A percentile compares a stretch with the other conserved stretches of the same genome.
Conservation (phyloP, 2,329 filamentous ascomycete genomes). For the Fusarium oxysporum region DNA sequence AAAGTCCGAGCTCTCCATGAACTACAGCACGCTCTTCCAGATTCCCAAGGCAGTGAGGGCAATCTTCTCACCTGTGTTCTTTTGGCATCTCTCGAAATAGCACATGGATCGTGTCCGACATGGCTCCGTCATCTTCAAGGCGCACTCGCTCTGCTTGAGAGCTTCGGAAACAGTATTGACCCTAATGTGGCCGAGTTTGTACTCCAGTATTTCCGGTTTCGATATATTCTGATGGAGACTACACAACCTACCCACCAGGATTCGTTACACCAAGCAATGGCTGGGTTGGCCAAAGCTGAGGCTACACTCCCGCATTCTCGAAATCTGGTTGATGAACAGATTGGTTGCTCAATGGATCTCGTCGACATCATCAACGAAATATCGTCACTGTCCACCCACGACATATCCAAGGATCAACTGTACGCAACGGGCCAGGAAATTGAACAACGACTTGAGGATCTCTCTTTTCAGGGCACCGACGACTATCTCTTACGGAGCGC, state of each 20-base stretch:
- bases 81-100: slow-evolving; percentile 40
- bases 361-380: slow-evolving; percentile 42
- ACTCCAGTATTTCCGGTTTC: slow-evolving; percentile 41
- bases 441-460: slow-evolving; percentile 14
- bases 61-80: slow-evolving; percentile 42
- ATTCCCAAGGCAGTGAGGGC: slow-evolving; percentile 24
- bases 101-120: slow-evolving; percentile 35
- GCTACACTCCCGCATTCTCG: slow-evolving; percentile 20
- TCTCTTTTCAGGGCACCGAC: slow-evolving; percentile 3
- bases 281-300: slow-evolving; percentile 23
- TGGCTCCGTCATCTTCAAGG: slow-evolving; percentile 42
- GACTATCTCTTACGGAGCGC: slow-evolving; percentile 37
- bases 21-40: slow-evolving; percentile 27
- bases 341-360: slow-evolving; percentile 43
- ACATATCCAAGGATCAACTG: slow-evolving; percentile 13
- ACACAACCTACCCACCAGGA: slow-evolving; percentile 29
- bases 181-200: slow-evolving; percentile 36
- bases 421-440: slow-evolving; percentile 24
- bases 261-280: slow-evolving; percentile 21
- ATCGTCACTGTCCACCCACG: slow-evolving; percentile 24
- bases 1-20: slow-evolving; percentile 37
- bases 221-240: slow-evolving; percentile 41
- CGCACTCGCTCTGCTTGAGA: slow-evolving; percentile 41
- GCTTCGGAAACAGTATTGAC: slow-evolving; percentile 25
- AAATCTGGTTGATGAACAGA: slow-evolving; percentile 37